Evolutionary conservation across 345 rosid species (phyloP), one percentile per base, ranked within the genome.

Genomic region (Eucalyptus marginata): DNA sequence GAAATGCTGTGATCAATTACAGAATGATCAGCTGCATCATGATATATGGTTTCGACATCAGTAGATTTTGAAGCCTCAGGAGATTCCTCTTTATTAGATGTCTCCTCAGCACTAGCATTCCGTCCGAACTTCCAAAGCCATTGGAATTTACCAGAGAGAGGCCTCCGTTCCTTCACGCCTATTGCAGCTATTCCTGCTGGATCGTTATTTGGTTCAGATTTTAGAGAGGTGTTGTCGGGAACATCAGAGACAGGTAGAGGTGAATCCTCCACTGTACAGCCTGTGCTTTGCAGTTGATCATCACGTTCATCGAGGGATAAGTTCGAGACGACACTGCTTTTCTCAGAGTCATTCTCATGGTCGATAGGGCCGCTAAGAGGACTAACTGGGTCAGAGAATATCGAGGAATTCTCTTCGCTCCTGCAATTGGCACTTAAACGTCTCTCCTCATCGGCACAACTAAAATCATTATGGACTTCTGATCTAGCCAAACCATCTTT

Each of bases 61-160:
- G 87, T 58, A 68, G 96, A 90, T 89, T 90, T 91, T 49, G 92
- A 64, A 86, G 91, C 88, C 89, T 93, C 94, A 64, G 68, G 86
- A 17, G 79, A 79, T 81, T 51, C 91, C 86, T 87, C 92, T 49
- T 89, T 92, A 87, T 91, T 93, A 49, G 95, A 92, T 54, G 91
- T 91, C 91, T 91, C 97, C 90, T 92, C 97, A 43, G 90, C 92
- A 83, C 86, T 90, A 80, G 88, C 86, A 91, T 92, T 94, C 84
- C 95, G 93, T 80, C 99, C 97, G 59, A 98, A 93, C 93, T 95
- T 98, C 99, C 97, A 96, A 86, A 98, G 87, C 99, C 99, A 98
- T 88, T 94, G 99, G 92, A 98, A 94, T 88, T 95, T 98, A 87
- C 99, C 95, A 1, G 93, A 93, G 89, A 90, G 92, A 88, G 87